phyloP scores from a whole-genome alignment of 345 rosid species.

The Firmiana major region DNA sequence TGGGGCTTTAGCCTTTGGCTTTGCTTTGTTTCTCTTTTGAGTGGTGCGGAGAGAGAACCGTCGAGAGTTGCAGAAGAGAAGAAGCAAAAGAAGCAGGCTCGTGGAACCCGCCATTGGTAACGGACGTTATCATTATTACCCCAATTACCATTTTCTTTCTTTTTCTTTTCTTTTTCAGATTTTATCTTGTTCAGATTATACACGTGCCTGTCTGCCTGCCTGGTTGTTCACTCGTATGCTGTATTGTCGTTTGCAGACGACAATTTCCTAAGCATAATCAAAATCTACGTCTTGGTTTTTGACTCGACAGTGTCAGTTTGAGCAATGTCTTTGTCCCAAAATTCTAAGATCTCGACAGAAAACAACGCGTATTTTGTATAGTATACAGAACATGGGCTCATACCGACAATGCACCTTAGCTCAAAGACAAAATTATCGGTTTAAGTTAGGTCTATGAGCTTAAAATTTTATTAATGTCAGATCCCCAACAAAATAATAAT shows the following conservation, averaged over 20 bases:
- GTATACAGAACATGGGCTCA: too few relatives aligned
- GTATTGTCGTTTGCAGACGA: not conserved
- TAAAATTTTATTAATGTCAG: too few relatives aligned
- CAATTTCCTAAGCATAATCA: too few relatives aligned
- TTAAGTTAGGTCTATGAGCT: too few relatives aligned
- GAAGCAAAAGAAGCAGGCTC: conserved; percentile 34
- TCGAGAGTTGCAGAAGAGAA: not conserved
- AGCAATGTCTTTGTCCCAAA: too few relatives aligned
- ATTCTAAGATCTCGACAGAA: too few relatives aligned
- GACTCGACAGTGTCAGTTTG: too few relatives aligned
- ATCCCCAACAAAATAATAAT: too few relatives aligned
- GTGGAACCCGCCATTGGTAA: conserved; percentile 47
- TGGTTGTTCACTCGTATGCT: not conserved
- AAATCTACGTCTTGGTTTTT: too few relatives aligned
- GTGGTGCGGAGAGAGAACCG: not conserved
- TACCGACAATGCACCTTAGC: too few relatives aligned
- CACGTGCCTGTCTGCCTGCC: not conserved
- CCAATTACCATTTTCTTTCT: not conserved
- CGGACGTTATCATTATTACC: conserved; percentile 18
- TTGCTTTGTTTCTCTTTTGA: not conserved
- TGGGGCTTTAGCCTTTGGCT: not conserved
- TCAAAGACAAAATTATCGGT: too few relatives aligned
- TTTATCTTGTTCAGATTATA: not conserved
- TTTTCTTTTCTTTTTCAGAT: not conserved
- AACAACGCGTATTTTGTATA: too few relatives aligned